These are phyloP conservation scores for Globisporangium lucens DNA, from an alignment of 352 stramenopile genomes.

Conservation along the genomic window DNA sequence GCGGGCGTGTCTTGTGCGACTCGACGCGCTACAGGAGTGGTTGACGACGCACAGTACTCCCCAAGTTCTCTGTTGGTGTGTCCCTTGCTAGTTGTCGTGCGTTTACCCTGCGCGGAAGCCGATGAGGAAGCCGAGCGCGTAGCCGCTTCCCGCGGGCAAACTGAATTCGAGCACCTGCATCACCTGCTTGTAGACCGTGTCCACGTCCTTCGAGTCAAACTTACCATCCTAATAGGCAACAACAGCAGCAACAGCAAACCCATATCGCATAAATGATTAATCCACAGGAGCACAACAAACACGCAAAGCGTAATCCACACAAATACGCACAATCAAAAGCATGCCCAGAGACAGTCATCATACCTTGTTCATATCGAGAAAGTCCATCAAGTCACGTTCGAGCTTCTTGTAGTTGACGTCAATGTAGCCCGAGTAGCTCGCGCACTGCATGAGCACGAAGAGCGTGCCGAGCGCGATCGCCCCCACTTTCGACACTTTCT, in stretches of 20 bases:
- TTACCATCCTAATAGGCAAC: conserved; percentile 43
- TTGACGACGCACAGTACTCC: not conserved
- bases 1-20: not conserved
- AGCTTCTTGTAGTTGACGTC: conserved; percentile 92
- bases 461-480: conserved; percentile 79
- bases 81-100: not conserved
- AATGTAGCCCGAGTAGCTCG: conserved; percentile 89
- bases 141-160: conserved; percentile 73
- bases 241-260: not conserved
- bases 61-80: not conserved
- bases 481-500: conserved; percentile 90
- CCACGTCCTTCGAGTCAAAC: conserved; percentile 74
- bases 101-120: conserved; percentile 71
- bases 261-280: not conserved
- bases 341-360: not conserved
- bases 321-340: not conserved
- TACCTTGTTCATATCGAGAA: conserved; percentile 83
- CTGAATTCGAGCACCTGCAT: conserved; percentile 81
- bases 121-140: conserved; percentile 65
- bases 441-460: conserved; percentile 88
- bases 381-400: conserved; percentile 62
- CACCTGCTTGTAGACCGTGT: conserved; percentile 69
- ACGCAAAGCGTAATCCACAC: not conserved
- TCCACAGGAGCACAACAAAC: not conserved
- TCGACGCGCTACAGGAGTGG: not conserved